These are phyloP conservation scores for Emergomyces africanus DNA, from an alignment of 2,329 filamentous ascomycete species.

Conservation along the genomic window DNA sequence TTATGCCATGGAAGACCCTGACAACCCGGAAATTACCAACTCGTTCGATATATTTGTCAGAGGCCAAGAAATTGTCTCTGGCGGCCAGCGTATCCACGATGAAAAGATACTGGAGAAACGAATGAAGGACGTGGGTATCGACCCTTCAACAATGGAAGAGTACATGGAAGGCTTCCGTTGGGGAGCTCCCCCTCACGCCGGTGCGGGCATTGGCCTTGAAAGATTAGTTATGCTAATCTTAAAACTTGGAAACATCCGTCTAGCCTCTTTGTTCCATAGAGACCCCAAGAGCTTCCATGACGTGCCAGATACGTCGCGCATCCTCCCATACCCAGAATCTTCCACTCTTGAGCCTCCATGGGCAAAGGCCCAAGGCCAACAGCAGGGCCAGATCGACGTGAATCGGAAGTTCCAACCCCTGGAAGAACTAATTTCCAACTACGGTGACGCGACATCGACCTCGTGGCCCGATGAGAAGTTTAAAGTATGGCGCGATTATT, in stretches of 20 bases:
- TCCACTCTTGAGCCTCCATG: constrained; percentile 63
- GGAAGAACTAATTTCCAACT: constrained; percentile 86
- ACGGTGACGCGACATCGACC: constrained; percentile 86
- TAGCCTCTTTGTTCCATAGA: constrained; percentile 75
- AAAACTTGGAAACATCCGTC: constrained; percentile 75
- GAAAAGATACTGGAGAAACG: constrained; percentile 59
- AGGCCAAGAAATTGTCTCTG: constrained; percentile 83
- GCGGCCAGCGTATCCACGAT: constrained; percentile 86
- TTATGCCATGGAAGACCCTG: constrained; percentile 74
- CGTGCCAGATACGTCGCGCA: constrained; percentile 42
- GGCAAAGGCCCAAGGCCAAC: constrained; percentile 29
- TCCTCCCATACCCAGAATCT: constrained; percentile 74
- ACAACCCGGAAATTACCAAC: constrained; percentile 60
- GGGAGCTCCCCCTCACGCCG: constrained; percentile 78
- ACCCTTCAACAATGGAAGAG: constrained; percentile 74
- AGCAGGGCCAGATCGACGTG: constrained; percentile 25
- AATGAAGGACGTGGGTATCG: constrained; percentile 63
- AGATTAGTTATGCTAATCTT: constrained; percentile 77
- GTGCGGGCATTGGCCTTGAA: constrained; percentile 81
- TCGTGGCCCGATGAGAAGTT: constrained; percentile 88
- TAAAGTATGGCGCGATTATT: constrained; percentile 69
- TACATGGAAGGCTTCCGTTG: constrained; percentile 82
- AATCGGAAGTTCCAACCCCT: constrained; percentile 53
- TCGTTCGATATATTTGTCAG: constrained; percentile 93
- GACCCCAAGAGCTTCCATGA: constrained; percentile 78